Percentiles rank a stretch among this genome's conserved stretches.
Conservation (phyloP, 2,329 filamentous ascomycete genomes). For the Zymoseptoria passerinii region DNA sequence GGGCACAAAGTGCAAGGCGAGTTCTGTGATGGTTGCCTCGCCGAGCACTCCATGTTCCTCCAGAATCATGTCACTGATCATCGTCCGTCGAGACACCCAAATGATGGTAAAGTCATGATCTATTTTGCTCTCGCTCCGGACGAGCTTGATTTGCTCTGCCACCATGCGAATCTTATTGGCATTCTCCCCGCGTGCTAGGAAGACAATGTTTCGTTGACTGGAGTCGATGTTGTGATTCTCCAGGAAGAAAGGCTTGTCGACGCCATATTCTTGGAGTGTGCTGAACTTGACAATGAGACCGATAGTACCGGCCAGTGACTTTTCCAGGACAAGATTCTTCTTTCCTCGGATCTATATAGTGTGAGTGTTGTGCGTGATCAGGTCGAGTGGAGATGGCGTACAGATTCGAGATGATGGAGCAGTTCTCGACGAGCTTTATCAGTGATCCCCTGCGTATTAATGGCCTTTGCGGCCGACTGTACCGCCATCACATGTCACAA, state of each 20-base stretch:
- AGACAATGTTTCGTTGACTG: slow-evolving; percentile 89
- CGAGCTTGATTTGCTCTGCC: slow-evolving; percentile 84
- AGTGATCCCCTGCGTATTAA: slow-evolving; percentile 67
- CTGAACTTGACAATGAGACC: slow-evolving; percentile 92
- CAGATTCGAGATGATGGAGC: slow-evolving; percentile 83
- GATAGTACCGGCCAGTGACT: slow-evolving; percentile 78
- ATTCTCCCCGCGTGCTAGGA: slow-evolving; percentile 85
- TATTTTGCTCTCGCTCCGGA: slow-evolving; percentile 78
- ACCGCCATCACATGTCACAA: slow-evolving; percentile 29
- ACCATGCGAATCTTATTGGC: slow-evolving; percentile 74
- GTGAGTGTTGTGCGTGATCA: slow-evolving; percentile 8
- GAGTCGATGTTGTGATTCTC: slow-evolving; percentile 94
- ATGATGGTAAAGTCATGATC: slow-evolving; percentile 96
- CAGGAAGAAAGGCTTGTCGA: slow-evolving; percentile 94
- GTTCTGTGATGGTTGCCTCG: slow-evolving; percentile 80
- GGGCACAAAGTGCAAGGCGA: slow-evolving; percentile 83
- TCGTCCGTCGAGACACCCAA: slow-evolving; percentile 86
- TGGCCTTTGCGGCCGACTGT: slow-evolving; percentile 51
- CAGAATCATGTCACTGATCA: slow-evolving; percentile 82
- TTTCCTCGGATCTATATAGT: slow-evolving; percentile 77
- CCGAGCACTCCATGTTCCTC: slow-evolving; percentile 90
- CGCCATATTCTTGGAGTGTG: slow-evolving; percentile 90
- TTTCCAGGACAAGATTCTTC: slow-evolving; percentile 95
- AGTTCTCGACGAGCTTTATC: slow-evolving; percentile 82
- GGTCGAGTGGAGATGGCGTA: slow-evolving; percentile 48